Evolutionary conservation across 768 basidiomycete species (phyloP), one percentile per base, ranked within the genome.

Genomic region (Mycena galopus): DNA sequence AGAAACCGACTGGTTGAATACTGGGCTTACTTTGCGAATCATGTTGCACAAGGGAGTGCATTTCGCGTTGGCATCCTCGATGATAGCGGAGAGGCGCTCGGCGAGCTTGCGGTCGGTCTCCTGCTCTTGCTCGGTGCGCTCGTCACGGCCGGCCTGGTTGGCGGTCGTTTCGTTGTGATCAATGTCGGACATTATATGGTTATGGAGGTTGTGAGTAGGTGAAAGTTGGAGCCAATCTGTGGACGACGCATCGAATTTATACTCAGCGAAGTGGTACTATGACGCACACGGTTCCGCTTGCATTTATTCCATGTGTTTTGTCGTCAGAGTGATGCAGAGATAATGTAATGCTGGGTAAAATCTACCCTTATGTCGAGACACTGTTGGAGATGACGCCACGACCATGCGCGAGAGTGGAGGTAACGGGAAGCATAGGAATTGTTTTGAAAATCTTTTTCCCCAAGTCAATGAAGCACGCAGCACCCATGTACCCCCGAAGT

Each of bases 1-100:
- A 58, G 1, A 1, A 10, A 35, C 3, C n/a, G 4, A 10, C 5
- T 25, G 8, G 7, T 35, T 16, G 19, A 12, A 9, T 21, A 7
- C 16, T 44, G 14, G 4, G 11, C 70, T 23, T 33, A 82, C 82
- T 78, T 82, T 82, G 58, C 83, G 81, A 71, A 83, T 82, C 81
- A 82, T 83, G 30, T 79, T 79, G 62, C 78, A 80, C 37, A 84
- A 64, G 4, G 82, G 82, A 2, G 76, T 11, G 33, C 32, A 33
- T 21, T 57, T 57, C 21, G 32, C 29, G 56, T 57, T 57, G 9
- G 83, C 82, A 64, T 80, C 78, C 47, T 84, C 82, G 67, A 83
- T 82, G 61, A 83, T 70, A 11, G 23, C 11, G 23, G 58, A 39
- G 32, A 57, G 56, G 16, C 56, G 56, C n/a, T 57, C 56, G 8